Evolutionary conservation across 352 stramenopile species (phyloP).

Genomic region (Pythium aphanidermatum): DNA sequence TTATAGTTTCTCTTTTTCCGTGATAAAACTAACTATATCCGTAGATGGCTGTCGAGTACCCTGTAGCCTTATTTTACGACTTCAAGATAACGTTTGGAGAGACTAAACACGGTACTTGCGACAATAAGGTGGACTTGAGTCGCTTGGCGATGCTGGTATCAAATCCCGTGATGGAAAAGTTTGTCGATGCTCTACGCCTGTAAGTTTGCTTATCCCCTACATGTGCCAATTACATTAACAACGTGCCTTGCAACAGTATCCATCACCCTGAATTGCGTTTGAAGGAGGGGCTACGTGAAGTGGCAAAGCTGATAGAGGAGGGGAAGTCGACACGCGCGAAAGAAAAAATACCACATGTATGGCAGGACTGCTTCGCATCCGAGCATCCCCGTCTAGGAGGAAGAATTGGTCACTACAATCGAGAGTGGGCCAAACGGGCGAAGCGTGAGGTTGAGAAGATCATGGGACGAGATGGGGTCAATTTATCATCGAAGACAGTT

Average conservation of each 20-base stretch:
- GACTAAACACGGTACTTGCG: slow-evolving; percentile 15
- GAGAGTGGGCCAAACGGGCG: slow-evolving; percentile 38
- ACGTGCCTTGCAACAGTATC: slow-evolving; percentile 32
- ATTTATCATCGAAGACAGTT: slow-evolving; percentile 49
- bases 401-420: slow-evolving; percentile 73
- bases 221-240: too few relatives aligned
- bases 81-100: slow-evolving; percentile 62
- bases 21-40: too few relatives aligned
- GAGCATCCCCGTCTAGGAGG: slow-evolving; percentile 42
- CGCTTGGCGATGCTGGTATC: slow-evolving; percentile 40
- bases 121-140: slow-evolving; percentile 41
- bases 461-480: slow-evolving; percentile 53
- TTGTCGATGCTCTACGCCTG: slow-evolving; percentile 68
- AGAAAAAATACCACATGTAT: slow-evolving; percentile 32
- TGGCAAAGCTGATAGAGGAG: slow-evolving; percentile 56
- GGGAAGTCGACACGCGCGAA: slow-evolving; percentile 28
- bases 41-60: slow-evolving; percentile 70
- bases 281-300: slow-evolving; percentile 70
- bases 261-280: slow-evolving; percentile 76
- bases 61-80: slow-evolving; percentile 73
- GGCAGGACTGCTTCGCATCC: slow-evolving; percentile 56
- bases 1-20: background rate
- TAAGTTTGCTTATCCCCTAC: too few relatives aligned
- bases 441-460: slow-evolving; percentile 60
- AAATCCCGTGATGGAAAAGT: slow-evolving; percentile 79